Evolutionary conservation across 106 monocot species (phyloP).

Genomic region (Phalaenopsis equestris): DNA sequence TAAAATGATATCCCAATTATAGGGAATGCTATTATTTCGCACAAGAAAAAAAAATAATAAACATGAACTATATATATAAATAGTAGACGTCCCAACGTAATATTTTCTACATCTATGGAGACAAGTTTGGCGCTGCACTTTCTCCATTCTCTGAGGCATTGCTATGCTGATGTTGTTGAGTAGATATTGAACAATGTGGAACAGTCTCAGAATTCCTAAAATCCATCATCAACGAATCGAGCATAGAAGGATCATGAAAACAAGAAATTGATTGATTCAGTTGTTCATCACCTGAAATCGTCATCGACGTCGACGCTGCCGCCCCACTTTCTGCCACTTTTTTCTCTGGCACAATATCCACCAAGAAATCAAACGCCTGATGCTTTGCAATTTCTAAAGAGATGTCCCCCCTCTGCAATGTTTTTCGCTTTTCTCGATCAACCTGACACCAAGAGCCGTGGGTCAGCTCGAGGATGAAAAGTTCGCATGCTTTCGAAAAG

Average conservation of each 20-base stretch:
- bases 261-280: neutral
- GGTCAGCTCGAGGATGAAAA: slow-evolving; percentile 27
- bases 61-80: too few species aligned
- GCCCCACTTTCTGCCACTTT: slow-evolving; percentile 35
- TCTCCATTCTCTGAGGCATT: too few species aligned
- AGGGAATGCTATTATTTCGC: too few species aligned
- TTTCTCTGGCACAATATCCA: slow-evolving; percentile 51
- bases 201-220: neutral
- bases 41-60: too few species aligned
- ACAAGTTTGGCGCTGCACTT: too few species aligned
- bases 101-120: too few species aligned
- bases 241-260: neutral
- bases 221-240: neutral
- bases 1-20: too few species aligned
- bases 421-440: slow-evolving; percentile 52
- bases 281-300: neutral
- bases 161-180: neutral
- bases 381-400: slow-evolving; percentile 46
- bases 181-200: neutral
- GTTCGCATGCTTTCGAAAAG: slow-evolving; percentile 50
- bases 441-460: slow-evolving; percentile 44
- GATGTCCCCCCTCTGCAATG: slow-evolving; percentile 55
- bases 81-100: too few species aligned
- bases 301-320: too few species aligned
- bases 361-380: slow-evolving; percentile 53